Percentiles rank a stretch among this genome's conserved stretches.
These are phyloP conservation scores for Puccinia hordei DNA, from an alignment of 1,284 basidiomycete species.

Conservation along the genomic window DNA sequence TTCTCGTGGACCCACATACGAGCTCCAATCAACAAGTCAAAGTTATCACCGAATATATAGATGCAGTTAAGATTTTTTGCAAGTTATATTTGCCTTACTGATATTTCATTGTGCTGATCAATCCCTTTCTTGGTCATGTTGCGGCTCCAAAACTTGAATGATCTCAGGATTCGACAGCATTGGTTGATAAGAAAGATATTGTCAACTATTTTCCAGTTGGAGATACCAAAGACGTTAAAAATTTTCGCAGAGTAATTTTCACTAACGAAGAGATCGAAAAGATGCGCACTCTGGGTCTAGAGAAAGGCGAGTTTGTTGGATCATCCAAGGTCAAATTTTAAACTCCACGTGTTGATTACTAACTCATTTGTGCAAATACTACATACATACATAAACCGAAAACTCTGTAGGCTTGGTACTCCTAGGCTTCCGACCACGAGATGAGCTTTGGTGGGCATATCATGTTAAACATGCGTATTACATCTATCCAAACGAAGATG, in stretches of 20 bases:
- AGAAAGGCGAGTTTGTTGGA: neutral
- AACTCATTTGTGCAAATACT: neutral
- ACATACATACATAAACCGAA: no score
- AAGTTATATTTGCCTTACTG: neutral
- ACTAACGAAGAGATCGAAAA: slow-evolving; percentile 23
- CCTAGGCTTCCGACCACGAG: slow-evolving; percentile 79
- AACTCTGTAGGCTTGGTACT: slow-evolving; percentile 71
- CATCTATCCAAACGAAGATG: slow-evolving; percentile 73
- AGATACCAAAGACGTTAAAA: slow-evolving; percentile 19
- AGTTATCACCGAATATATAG: slow-evolving; percentile 18
- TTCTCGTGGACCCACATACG: slow-evolving; percentile 23
- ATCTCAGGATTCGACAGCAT: slow-evolving; percentile 37
- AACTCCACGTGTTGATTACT: neutral
- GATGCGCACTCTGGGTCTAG: slow-evolving; percentile 27
- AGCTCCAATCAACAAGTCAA: slow-evolving; percentile 27
- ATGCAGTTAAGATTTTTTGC: slow-evolving; percentile 30
- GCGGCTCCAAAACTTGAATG: neutral
- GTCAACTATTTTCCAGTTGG: slow-evolving; percentile 40
- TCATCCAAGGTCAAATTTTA: neutral
- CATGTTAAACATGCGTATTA: slow-evolving; percentile 89
- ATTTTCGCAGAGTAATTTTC: slow-evolving; percentile 28
- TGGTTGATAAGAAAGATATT: slow-evolving; percentile 17
- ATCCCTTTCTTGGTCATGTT: no score
- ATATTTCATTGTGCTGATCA: neutral
- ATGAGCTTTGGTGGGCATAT: slow-evolving; percentile 72